Evolutionary conservation across 2,329 filamentous ascomycete species (phyloP).

Genomic region (Berkeleyomyces rouxiae): DNA sequence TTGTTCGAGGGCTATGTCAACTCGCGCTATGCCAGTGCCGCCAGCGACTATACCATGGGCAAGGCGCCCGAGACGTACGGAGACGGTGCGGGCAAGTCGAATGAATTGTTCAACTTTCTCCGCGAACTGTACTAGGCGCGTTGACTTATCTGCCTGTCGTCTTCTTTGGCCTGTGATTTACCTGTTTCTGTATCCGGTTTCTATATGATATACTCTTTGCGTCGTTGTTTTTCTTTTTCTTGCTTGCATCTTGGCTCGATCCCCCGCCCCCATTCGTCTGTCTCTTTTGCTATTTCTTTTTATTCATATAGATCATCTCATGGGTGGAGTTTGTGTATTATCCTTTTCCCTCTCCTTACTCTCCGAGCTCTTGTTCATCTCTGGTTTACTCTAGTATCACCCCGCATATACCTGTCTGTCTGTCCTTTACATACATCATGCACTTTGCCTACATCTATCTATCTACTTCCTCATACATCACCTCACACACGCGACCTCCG

Average conservation of each 20-base stretch:
- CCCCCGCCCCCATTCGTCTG: not conserved
- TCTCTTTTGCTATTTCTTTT: not conserved
- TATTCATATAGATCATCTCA: not conserved
- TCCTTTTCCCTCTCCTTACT: not conserved
- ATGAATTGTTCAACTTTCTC: slow-evolving; percentile 9
- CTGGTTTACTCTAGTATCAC: not conserved
- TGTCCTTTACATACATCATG: not conserved
- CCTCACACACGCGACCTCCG: too few species aligned
- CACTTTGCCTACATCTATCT: not conserved
- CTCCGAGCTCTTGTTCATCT: not conserved
- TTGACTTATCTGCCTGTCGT: not conserved
- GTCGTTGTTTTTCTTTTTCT: not conserved
- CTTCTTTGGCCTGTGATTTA: not conserved
- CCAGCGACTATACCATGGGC: slow-evolving; percentile 3
- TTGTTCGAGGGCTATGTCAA: slow-evolving; percentile 27
- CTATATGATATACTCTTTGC: not conserved
- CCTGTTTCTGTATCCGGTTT: not conserved
- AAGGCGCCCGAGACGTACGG: not conserved
- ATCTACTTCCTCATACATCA: not conserved
- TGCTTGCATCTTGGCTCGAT: not conserved
- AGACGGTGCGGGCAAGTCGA: not conserved
- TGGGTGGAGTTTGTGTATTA: not conserved
- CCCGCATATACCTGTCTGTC: not conserved
- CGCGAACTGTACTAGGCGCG: slow-evolving; percentile 6
- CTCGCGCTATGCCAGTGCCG: slow-evolving; percentile 15